Base-by-base conservation (phyloP, 208 protist genomes). In the Polymyxa betae region DNA sequence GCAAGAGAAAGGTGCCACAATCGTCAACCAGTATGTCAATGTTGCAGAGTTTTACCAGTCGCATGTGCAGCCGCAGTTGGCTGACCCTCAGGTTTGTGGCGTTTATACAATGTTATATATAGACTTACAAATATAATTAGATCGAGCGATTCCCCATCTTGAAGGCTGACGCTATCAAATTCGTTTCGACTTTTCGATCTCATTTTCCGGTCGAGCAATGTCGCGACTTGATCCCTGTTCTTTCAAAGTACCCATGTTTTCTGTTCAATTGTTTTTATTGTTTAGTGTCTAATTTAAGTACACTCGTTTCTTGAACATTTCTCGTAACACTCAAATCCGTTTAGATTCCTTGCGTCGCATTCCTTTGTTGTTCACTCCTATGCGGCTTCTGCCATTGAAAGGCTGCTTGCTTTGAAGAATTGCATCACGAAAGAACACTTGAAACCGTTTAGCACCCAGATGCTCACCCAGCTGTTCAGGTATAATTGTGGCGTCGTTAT, bases 161-260 rank as follows among this genome's bases (percentile, higher is more conserved):
- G 68, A 97, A 98, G 91, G 97, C 97, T 0, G 97, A 98, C 92
- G 97, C 96, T 91, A 93, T 99, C 38, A 98, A 97, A 44, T 98
- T 98, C 90, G 87, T 98, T 1, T 94, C 94, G 5, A 96, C 95
- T 5, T 99, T 99, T 92, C 94, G 98, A 32, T 90, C 94, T n/a
- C 96, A 97, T 66, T 92, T 98, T 12, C 72, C 72, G 10, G 66
- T 82, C 0, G 43, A 82, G 16, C 16, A 82, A n/a, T 82, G 72
- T 43, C 72, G n/a, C 5, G 72, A 5, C 35, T 43, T 82, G 5
- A 82, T 82, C 5, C 72, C 72, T n/a, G 40, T n/a, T 82, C 35
- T 82, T 20, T 45, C 72, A 82, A 35, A 43, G 72, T 82, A 82
- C 35, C 35, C n/a, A 24, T 24, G 49, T 24, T 60, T 24, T 5